Evolutionary conservation across 2,329 filamentous ascomycete genomes (phyloP).

Genomic region (Aspergillus thermomutatus): DNA sequence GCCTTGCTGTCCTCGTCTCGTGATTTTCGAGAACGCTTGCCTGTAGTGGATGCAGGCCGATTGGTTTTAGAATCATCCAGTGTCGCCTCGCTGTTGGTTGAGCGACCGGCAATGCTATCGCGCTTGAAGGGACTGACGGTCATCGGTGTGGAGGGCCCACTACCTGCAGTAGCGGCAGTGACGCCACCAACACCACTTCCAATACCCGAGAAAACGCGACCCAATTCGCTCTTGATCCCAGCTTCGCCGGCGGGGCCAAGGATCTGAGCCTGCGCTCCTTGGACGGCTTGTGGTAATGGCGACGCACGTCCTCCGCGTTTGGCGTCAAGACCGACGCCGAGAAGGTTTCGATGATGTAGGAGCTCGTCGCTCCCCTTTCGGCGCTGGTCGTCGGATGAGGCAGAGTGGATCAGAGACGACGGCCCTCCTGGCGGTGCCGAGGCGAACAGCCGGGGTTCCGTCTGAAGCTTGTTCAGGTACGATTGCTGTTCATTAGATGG

Average conservation of each 20-base stretch:
- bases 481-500: slow-evolving; percentile 33
- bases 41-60: slow-evolving; percentile 47
- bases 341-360: slow-evolving; percentile 62
- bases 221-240: slow-evolving; percentile 91
- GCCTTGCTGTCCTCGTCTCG: slow-evolving; percentile 70
- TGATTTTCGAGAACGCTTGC: slow-evolving; percentile 62
- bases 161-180: slow-evolving; percentile 47
- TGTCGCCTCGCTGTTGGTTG: slow-evolving; percentile 35
- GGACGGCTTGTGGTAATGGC: slow-evolving; percentile 86
- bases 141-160: slow-evolving; percentile 54
- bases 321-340: slow-evolving; percentile 70
- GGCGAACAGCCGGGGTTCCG: slow-evolving; percentile 32
- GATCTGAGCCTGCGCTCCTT: slow-evolving; percentile 80
- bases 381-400: slow-evolving; percentile 37
- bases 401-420: slow-evolving; percentile 21
- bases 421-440: slow-evolving; percentile 31
- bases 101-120: slow-evolving; percentile 47
- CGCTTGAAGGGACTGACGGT: slow-evolving; percentile 50
- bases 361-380: slow-evolving; percentile 53
- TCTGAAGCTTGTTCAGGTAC: slow-evolving; percentile 30
- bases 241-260: slow-evolving; percentile 77
- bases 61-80: slow-evolving; percentile 40
- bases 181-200: slow-evolving; percentile 63
- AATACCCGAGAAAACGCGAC: slow-evolving; percentile 93
- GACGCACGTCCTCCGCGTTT: slow-evolving; percentile 81